Base-by-base conservation (phyloP, 2,329 filamentous ascomycete species). In the Davidsoniella neocaledoniae region DNA sequence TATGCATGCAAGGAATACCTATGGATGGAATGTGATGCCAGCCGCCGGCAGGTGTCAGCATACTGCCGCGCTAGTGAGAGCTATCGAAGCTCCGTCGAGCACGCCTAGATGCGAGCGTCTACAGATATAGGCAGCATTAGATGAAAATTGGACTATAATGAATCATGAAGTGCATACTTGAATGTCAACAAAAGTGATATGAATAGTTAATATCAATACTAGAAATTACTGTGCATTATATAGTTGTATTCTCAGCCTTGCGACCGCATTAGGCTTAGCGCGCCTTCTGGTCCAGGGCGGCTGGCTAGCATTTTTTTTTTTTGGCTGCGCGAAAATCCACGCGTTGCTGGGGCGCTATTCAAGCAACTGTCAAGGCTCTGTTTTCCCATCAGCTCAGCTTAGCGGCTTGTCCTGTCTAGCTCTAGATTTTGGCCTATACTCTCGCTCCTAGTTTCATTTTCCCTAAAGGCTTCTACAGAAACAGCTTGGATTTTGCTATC, bases 251-350 rank as follows among this genome's bases (percentile, higher is more conserved):
- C 54, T 60, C 60, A 63, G 61, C 58, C 61, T 61, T 63, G 61
- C 54, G 47, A 52, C 63, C 56, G 23, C 56, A 63, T 60, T 48
- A 23, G 63, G 63, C 48, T 52, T 64, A 65, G 63, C 59, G 61
- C 54, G 49, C 45, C 21, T 4, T 4, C 46, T 10, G 12, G 16
- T 17, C 17, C 42, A 38, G 29, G 43, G 39, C 19, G 26, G 47
- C 41, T 52, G 40, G 39, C 44, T 33, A 12, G 26, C 5, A 10
- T 46, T 17, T 46, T 46, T 46, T 37, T 43, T 43, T 43, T 46
- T 19, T 46, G 26, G 29, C 23, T 21, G 44, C 44, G 60, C 63
- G 62, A 64, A 64, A 64, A 64, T 61, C 61, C 63, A 61, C 62
- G 60, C 57, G 58, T 58, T 54, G 52, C 53, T 59, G 60, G 62